Evolutionary conservation across 352 stramenopile genomes (phyloP).

Genomic region (Phytophthora idaei): DNA sequence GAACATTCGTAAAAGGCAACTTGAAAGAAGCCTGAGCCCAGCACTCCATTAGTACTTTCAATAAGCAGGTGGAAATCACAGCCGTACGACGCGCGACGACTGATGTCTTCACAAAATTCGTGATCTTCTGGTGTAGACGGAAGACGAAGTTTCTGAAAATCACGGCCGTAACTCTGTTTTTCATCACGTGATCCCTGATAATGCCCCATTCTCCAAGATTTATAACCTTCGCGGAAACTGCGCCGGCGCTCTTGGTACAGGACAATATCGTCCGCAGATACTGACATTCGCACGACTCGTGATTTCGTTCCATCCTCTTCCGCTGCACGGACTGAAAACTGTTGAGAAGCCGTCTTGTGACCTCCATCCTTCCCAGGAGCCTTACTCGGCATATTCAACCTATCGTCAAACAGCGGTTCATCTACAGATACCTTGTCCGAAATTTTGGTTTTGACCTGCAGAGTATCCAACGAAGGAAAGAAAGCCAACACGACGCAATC

Average conservation of each 20-base stretch:
- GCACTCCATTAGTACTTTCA: constrained; percentile 47
- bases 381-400: constrained; percentile 10
- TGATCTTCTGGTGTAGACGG: constrained; percentile 73
- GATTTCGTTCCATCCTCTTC: constrained; percentile 35
- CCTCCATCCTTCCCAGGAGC: constrained; percentile 19
- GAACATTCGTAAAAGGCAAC: constrained; percentile 90
- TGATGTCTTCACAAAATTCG: constrained; percentile 79
- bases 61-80: constrained; percentile 85
- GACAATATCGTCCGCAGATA: constrained; percentile 85
- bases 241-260: constrained; percentile 79
- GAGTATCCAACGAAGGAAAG: constrained; percentile 65
- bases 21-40: constrained; percentile 84
- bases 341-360: constrained; percentile 18
- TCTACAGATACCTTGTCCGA: constrained; percentile 14
- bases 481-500: constrained; percentile 81
- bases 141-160: constrained; percentile 53
- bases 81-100: constrained; percentile 54
- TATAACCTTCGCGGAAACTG: constrained; percentile 86
- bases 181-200: constrained; percentile 75
- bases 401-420: constrained; percentile 13
- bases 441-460: constrained; percentile 53
- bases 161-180: constrained; percentile 57
- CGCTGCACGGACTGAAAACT: constrained; percentile 37
- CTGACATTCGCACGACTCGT: constrained; percentile 58
- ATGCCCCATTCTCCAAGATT: constrained; percentile 86